Percentiles rank a stretch among this genome's conserved stretches.
phyloP scores from a whole-genome alignment of 2,329 filamentous ascomycete genomes.

The Chaetomiaceae sp. region DNA sequence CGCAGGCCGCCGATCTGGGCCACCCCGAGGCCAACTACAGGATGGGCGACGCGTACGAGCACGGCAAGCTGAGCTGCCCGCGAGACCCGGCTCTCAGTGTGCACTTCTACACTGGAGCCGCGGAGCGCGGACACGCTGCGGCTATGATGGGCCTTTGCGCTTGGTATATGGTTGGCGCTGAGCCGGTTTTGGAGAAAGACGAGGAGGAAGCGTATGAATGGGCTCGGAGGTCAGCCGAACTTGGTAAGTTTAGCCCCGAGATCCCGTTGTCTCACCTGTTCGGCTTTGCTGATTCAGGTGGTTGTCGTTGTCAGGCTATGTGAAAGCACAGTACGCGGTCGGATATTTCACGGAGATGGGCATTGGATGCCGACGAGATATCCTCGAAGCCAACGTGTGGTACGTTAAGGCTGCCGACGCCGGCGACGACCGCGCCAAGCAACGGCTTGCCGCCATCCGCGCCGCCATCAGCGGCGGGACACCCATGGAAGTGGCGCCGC shows the following conservation, averaged over 20 bases:
- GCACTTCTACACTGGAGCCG: conserved; percentile 93
- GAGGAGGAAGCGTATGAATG: conserved; percentile 96
- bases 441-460: conserved; percentile 78
- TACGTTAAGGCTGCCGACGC: conserved; percentile 93
- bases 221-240: conserved; percentile 79
- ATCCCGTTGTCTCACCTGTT: not conserved
- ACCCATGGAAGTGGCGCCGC: conserved; percentile 51
- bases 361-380: conserved; percentile 87
- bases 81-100: conserved; percentile 88
- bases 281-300: not conserved
- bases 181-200: conserved; percentile 87
- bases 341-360: conserved; percentile 99
- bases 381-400: conserved; percentile 97
- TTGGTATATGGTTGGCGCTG: conserved; percentile 96
- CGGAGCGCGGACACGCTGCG: conserved; percentile 71
- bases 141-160: conserved; percentile 99
- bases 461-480: conserved; percentile 63
- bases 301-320: conserved; percentile 43
- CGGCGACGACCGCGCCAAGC: conserved; percentile 83
- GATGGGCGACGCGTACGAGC: conserved; percentile 95
- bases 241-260: conserved; percentile 53
- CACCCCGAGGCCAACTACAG: conserved; percentile 80
- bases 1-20: conserved; percentile 85
- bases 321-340: conserved; percentile 84
- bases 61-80: conserved; percentile 80